These are phyloP conservation scores for Cladochytrium replicatum DNA, from an alignment of 192 early-diverging fungal genomes.

Conservation along the genomic window DNA sequence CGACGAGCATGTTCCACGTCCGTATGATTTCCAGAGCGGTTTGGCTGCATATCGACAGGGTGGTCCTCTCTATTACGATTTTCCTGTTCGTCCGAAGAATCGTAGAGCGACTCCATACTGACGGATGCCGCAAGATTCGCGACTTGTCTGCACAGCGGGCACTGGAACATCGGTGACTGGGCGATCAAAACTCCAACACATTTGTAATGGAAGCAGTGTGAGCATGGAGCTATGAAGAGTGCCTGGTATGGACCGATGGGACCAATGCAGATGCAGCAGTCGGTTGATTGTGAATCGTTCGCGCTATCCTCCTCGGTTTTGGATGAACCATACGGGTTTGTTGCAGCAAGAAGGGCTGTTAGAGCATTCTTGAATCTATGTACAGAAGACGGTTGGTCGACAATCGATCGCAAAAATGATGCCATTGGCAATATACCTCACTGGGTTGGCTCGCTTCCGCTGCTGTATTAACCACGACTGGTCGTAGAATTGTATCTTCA, in stretches of 20 bases:
- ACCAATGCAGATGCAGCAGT: constrained; percentile 52
- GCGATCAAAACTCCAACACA: constrained; percentile 37
- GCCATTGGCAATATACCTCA: constrained; percentile 21
- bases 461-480: constrained; percentile 37
- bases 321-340: constrained; percentile 37
- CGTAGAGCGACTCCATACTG: constrained; percentile 33
- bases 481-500: constrained; percentile 40
- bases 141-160: constrained; percentile 52
- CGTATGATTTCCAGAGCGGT: too few species aligned
- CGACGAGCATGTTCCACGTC: too few species aligned
- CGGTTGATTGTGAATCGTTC: constrained; percentile 21
- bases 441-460: constrained; percentile 41
- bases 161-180: constrained; percentile 50
- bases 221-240: constrained; percentile 52
- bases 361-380: constrained; percentile 36
- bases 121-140: constrained; percentile 48
- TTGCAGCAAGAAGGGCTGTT: constrained; percentile 39
- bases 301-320: constrained; percentile 21
- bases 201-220: constrained; percentile 55
- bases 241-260: constrained; percentile 47
- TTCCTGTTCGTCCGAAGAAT: too few species aligned
- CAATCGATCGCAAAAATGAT: neutral
- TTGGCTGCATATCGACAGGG: too few species aligned
- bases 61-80: too few species aligned
- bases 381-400: neutral